Evolutionary conservation across 768 basidiomycete genomes (phyloP).

Genomic region (Auricularia heimuer): DNA sequence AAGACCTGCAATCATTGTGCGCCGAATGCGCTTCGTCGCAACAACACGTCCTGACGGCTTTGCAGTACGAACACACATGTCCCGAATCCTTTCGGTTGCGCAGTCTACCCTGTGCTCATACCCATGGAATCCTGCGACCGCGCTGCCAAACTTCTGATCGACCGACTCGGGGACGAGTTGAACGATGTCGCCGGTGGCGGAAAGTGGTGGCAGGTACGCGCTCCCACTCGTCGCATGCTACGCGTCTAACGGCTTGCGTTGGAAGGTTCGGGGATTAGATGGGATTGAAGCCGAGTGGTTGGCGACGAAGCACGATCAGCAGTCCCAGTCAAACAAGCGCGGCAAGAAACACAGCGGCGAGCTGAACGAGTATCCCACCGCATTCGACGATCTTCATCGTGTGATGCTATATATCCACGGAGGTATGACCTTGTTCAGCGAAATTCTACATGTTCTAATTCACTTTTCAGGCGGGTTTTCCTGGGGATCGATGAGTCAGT

Average conservation of each 20-base stretch:
- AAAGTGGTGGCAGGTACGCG: constrained; percentile 96
- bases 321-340: constrained; percentile 19
- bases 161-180: constrained; percentile 68
- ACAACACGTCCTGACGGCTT: background rate
- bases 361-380: constrained; percentile 11
- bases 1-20: constrained; percentile 63
- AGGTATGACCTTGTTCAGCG: constrained; percentile 30
- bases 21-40: background rate
- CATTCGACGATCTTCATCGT: constrained; percentile 24
- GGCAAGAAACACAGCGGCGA: constrained; percentile 15
- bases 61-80: constrained; percentile 64
- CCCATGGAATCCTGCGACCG: constrained; percentile 68
- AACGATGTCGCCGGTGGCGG: constrained; percentile 73
- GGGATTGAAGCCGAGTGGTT: constrained; percentile 58
- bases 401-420: constrained; percentile 63
- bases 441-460: background rate
- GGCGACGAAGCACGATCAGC: constrained; percentile 28
- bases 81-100: constrained; percentile 77
- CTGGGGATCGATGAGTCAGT: constrained; percentile 72
- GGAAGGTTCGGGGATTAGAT: constrained; percentile 35
- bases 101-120: constrained; percentile 57
- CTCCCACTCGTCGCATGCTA: background rate
- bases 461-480: constrained; percentile 43
- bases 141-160: constrained; percentile 62
- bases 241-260: background rate